Evolutionary conservation across 2,329 filamentous ascomycete genomes (phyloP), one percentile per base, ranked within the genome.

Genomic region (Eurotiales sp.): DNA sequence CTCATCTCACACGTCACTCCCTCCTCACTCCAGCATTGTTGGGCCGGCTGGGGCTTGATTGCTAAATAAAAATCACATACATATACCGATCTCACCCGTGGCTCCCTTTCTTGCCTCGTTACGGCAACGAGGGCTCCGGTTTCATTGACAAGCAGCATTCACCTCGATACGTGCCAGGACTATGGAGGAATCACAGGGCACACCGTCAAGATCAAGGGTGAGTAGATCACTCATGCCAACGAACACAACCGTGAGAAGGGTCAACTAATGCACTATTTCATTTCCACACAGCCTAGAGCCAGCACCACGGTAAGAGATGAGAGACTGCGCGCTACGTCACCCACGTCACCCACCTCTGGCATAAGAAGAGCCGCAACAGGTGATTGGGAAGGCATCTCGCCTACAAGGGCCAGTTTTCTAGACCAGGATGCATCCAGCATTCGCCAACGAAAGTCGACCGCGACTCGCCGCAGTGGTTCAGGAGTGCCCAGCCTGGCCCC

Each of bases 401-500:
- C 34, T 17, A 37, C 34, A 19, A 19, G 34, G 8, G 8, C 3
- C 15, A 11, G 34, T 37, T 37, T 37, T 37, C 17, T 19, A 15
- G 8, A 7, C 17, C n/a, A 15, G 25, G 46, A 49, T 22, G 39
- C 25, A 14, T 30, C 29, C 23, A 49, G 46, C 12, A 39, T 49
- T 17, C 46, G 46, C 23, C 46, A 42, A 23, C 27, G 46, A 25
- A 49, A 23, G 37, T 42, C 46, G 12, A 49, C 46, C 14, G 37
- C 46, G 25, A 41, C 36, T 36, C 44, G 50, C 7, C 52, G 52
- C 27, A 54, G 36, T 8, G 55, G 58, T 21, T 53, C 30, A 11
- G 49, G 50, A 3, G 39, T 62, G 0, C 58, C 60, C 21, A 67
- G 65, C 43, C 46, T 66, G 23, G 52, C 51, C 11, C 57, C 57